Conservation (phyloP, 129 eudicot genomes). For the Lonicera japonica region DNA sequence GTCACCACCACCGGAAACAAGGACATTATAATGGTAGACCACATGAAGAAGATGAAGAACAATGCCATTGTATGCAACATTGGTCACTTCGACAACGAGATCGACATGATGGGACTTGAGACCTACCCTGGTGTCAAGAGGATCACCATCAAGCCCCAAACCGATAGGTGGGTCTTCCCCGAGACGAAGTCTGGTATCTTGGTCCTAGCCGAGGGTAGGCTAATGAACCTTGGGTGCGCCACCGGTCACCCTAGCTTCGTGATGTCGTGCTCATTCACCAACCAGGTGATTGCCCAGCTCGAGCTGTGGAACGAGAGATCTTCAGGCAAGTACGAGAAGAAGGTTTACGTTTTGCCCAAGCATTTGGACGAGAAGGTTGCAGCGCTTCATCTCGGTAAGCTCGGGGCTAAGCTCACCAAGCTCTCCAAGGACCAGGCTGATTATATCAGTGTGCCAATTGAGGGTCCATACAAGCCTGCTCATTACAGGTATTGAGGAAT, state of each 20-base stretch:
- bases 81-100: constrained; percentile 93
- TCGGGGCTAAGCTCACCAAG: constrained; percentile 83
- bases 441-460: constrained; percentile 72
- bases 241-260: constrained; percentile 95
- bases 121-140: constrained; percentile 73
- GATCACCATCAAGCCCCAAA: constrained; percentile 78
- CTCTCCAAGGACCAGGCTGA: constrained; percentile 84
- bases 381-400: constrained; percentile 38
- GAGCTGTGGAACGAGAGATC: constrained; percentile 70
- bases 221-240: constrained; percentile 60
- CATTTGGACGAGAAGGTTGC: constrained; percentile 94
- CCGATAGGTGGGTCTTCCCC: constrained; percentile 83
- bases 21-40: constrained; percentile 63
- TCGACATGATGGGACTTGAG: constrained; percentile 96
- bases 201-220: constrained; percentile 80
- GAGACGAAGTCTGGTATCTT: constrained; percentile 71
- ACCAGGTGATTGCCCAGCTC: constrained; percentile 67
- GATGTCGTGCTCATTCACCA: constrained; percentile 94
- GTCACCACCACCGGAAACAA: constrained; percentile 98
- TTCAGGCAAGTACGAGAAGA: constrained; percentile 57
- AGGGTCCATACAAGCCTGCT: constrained; percentile 94
- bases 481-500: constrained; percentile 52
- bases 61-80: constrained; percentile 70
- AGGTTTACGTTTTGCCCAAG: constrained; percentile 85
- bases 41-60: constrained; percentile 95